Evolutionary conservation across 306 rosid species (phyloP), one percentile per base, ranked within the genome.

Genomic region (Begonia peltatifolia): DNA sequence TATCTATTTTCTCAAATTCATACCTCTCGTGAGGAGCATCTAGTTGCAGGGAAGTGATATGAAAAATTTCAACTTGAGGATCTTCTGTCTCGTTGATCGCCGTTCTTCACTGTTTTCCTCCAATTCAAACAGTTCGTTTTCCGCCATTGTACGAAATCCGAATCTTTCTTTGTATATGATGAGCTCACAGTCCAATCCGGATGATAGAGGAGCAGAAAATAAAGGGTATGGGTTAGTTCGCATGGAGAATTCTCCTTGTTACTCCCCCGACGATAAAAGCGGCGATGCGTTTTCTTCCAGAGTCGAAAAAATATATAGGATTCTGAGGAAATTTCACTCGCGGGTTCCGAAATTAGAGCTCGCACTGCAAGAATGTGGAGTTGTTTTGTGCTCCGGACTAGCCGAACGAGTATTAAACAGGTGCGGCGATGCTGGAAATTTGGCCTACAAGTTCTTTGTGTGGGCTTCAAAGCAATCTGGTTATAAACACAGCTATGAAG

Each of bases 351-450:
- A 87, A 58, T 61, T 87, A 55, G 94, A 87, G 68, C 80, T 81
- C 42, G 87, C 96, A 43, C 61, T 87, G 58, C 76, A 73, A 35
- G 80, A 87, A 69, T 87, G 83, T 2, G 92, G 94, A 11, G 78
- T 87, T 61, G 56, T 62, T 52, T 55, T 87, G 56, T 75, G 84
- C 18, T 53, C 79, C n/a, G 87, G 96, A 18, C 72, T 87, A 54
- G 60, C 83, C 0, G 92, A 84, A 52, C 83, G 83, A 2, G 77
- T 81, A 7, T 62, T 87, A 63, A 77, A 68, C 64, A 76, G 94
- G 25, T 80, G 89, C 36, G 87, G 96, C 42, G 96, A 84, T 59
- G 94, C 94, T 9, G 94, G 94, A 41, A 83, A 74, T 57, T 71
- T 87, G 67, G 96, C 83, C 12, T 80, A 80, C 67, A 58, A 81